A percentile compares a stretch with the other conserved stretches of the same genome.
phyloP scores from a whole-genome alignment of 2,329 filamentous ascomycete genomes.

The Diaporthe vaccinii region DNA sequence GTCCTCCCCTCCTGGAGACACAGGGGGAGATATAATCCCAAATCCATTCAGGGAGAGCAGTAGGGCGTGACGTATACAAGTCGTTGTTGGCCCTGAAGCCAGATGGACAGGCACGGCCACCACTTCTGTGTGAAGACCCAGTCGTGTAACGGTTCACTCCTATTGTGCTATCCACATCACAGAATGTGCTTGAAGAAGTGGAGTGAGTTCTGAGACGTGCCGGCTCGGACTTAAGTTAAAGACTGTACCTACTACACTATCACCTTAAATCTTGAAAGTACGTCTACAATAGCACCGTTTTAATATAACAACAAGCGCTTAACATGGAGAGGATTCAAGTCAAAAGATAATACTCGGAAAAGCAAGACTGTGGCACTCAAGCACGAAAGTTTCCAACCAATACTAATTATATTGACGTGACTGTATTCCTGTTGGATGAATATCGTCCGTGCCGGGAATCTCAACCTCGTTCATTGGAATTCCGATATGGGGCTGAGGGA shows the following conservation, averaged over 20 bases:
- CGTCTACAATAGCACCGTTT: neutral
- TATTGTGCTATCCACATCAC: neutral
- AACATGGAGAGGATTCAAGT: neutral
- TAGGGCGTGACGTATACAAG: too few species aligned
- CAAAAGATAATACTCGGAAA: neutral
- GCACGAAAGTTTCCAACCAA: too few species aligned
- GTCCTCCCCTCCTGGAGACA: too few species aligned
- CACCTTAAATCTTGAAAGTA: neutral
- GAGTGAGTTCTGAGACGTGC: neutral
- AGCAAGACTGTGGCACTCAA: too few species aligned
- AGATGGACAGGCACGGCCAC: too few species aligned
- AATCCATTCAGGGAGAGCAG: too few species aligned
- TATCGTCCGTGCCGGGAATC: too few species aligned
- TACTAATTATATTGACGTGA: too few species aligned
- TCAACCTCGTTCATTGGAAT: too few species aligned
- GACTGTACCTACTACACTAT: neutral
- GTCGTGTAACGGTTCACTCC: neutral
- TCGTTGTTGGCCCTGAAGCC: too few species aligned
- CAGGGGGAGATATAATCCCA: too few species aligned
- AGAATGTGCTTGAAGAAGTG: neutral
- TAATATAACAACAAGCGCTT: neutral
- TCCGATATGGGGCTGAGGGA: neutral
- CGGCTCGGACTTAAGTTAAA: neutral
- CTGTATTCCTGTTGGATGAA: too few species aligned
- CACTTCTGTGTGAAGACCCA: neutral